phyloP scores from a whole-genome alignment of 257 asterid species.

The Solanum etuberosum region DNA sequence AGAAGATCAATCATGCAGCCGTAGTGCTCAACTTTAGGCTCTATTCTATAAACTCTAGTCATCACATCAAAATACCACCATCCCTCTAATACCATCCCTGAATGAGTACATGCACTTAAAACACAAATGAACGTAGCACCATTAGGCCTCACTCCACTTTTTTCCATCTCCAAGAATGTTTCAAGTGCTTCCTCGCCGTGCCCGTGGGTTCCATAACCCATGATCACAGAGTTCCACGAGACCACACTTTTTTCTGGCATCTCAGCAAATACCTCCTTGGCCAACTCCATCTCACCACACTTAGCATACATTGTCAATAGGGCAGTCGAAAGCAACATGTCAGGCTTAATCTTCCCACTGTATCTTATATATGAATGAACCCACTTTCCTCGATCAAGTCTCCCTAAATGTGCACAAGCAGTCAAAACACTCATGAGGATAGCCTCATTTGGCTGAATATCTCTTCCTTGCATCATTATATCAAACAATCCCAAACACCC shows the following conservation, averaged over 20 bases:
- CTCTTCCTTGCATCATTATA: conserved; percentile 16
- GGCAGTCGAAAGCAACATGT: conserved; percentile 21
- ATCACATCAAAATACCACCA: conserved; percentile 29
- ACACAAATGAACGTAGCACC: conserved; percentile 25
- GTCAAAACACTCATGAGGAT: conserved; percentile 27
- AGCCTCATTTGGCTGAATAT: conserved; percentile 25
- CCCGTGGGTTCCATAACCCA: conserved; percentile 26
- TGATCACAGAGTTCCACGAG: conserved; percentile 37
- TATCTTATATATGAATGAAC: conserved; percentile 17
- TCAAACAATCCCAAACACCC: conserved; percentile 25
- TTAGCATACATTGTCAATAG: conserved; percentile 25
- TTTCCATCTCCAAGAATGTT: conserved; percentile 23
- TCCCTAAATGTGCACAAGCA: conserved; percentile 28
- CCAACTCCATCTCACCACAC: conserved; percentile 22
- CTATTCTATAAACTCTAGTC: conserved; percentile 16
- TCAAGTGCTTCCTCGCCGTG: conserved; percentile 25
- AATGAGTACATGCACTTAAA: conserved; percentile 27
- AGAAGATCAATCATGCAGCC: conserved; percentile 37
- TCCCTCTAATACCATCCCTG: conserved; percentile 27
- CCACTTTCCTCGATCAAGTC: conserved; percentile 28
- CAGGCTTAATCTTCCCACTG: conserved; percentile 11
- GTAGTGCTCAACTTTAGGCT: conserved; percentile 28
- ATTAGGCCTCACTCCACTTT: conserved; percentile 21
- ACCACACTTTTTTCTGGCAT: conserved; percentile 23
- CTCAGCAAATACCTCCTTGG: conserved; percentile 22